Conservation (phyloP, 352 stramenopile genomes). For the Globisporangium takayamanum region DNA sequence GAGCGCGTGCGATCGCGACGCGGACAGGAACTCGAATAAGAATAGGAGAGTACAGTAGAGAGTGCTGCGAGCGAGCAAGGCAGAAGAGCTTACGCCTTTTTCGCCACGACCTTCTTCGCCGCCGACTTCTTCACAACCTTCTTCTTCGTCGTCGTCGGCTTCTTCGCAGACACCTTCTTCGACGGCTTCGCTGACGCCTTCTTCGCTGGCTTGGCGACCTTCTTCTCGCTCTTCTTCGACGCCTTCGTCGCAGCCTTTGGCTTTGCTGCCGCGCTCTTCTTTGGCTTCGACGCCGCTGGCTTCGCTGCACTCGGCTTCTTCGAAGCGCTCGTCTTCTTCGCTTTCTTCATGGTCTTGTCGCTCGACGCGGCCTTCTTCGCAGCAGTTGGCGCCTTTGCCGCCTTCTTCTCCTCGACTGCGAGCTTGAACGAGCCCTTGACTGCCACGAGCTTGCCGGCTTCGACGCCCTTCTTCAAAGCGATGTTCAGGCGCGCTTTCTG, state of each 20-base stretch:
- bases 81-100: constrained; percentile 17
- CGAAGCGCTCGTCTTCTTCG: constrained; percentile 59
- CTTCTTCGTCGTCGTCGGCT: constrained; percentile 28
- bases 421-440: constrained; percentile 95
- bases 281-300: constrained; percentile 38
- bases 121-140: constrained; percentile 26
- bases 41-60: constrained; percentile 27
- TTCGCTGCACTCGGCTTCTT: constrained; percentile 71
- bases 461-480: constrained; percentile 87
- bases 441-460: constrained; percentile 85
- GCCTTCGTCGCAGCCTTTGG: constrained; percentile 29
- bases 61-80: not conserved
- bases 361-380: constrained; percentile 14
- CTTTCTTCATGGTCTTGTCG: constrained; percentile 57
- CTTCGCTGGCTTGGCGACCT: constrained; percentile 14
- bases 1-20: constrained; percentile 13
- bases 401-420: constrained; percentile 88
- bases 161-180: constrained; percentile 27
- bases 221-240: constrained; percentile 12
- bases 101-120: constrained; percentile 18
- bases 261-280: constrained; percentile 34
- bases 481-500: constrained; percentile 82
- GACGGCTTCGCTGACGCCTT: constrained; percentile 14
- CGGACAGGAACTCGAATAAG: constrained; percentile 27
- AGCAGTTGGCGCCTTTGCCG: constrained; percentile 24